Base-by-base conservation (phyloP, 176 grass and related monocot species). In the Thinopyrum elongatum region DNA sequence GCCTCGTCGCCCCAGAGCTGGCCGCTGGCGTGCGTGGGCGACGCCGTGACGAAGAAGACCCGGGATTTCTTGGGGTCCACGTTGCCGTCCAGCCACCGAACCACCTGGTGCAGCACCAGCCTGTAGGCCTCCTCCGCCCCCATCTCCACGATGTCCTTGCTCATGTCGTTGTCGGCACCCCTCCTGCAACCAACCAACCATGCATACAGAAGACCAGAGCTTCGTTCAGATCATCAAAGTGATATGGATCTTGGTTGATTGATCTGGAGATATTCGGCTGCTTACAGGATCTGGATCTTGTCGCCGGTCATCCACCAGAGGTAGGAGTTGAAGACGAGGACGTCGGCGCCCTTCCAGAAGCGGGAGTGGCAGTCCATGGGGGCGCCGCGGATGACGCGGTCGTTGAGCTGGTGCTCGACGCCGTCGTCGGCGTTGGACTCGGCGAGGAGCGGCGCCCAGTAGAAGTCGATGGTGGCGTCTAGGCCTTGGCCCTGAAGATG, bases 401-500 rank as follows among this genome's bases (percentile, higher is more conserved):
- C 92, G 14, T 36, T n/a, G 74, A 76, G 6, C 36, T 38, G 79
- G 83, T 88, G 88, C 12, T 64, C 76, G 44, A 81, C 70, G 57
- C 80, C 84, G 65, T 87, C 76, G 80, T 94, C 92, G 39, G 81
- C 87, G 87, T 87, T 92, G 68, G 91, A 87, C 84, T 92, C 91
- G 31, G 87, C 91, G 25, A 94, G 87, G 70, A 94, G 84, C 0
- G 92, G 92, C 13, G 89, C 92, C 92, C 92, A 94, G 71, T 91
- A 89, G 87, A 91, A 94, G 58, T 94, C 92, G 77, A 94, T 89
- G 23, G 92, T 89, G 19, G 92, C 92, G 66, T 94, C 90, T 91
- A 89, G 72, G 87, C 44, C 91, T 71, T 86, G 12, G 92, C 89
- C 25, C 75, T 22, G 86, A 94, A 91, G 80, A 91, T 76, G 26